Conservation (phyloP, 2,329 filamentous ascomycete species). For the Phoma sp. region DNA sequence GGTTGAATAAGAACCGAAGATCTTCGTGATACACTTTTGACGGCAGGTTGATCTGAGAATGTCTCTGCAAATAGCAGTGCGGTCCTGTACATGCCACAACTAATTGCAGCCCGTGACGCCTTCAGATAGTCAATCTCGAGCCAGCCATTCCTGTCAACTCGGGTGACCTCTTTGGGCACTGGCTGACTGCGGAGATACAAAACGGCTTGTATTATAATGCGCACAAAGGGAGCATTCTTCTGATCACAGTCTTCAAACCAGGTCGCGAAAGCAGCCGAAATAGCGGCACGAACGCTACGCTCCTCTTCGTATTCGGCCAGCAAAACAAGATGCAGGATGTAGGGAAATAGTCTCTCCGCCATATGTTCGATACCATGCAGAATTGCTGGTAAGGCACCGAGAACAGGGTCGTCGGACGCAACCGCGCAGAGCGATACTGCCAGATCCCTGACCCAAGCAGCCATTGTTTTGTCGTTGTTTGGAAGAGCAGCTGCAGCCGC, state of each 20-base stretch:
- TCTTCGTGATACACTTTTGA: conserved; percentile 64
- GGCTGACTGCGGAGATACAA: conserved; percentile 87
- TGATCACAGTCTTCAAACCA: conserved; percentile 64
- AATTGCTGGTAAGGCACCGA: conserved; percentile 71
- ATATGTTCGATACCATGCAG: conserved; percentile 71
- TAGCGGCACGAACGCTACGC: conserved; percentile 58
- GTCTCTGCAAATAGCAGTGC: conserved; percentile 85
- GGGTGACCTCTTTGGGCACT: conserved; percentile 75
- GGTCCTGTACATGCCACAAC: conserved; percentile 85
- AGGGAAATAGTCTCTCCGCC: conserved; percentile 77
- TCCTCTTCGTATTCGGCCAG: conserved; percentile 69
- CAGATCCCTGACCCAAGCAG: conserved; percentile 68
- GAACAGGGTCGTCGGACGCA: conserved; percentile 67
- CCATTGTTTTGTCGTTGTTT: conserved; percentile 23
- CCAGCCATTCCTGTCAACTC: conserved; percentile 81
- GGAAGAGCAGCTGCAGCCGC: conserved; percentile 25
- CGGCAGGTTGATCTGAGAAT: conserved; percentile 59
- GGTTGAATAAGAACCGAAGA: conserved; percentile 61
- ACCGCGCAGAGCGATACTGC: conserved; percentile 60
- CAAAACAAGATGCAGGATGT: conserved; percentile 82
- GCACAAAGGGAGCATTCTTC: conserved; percentile 65
- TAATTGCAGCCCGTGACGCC: conserved; percentile 73
- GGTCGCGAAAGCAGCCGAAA: conserved; percentile 70
- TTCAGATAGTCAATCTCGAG: conserved; percentile 78
- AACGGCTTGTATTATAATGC: conserved; percentile 76